These are phyloP conservation scores for Pythium dissimile DNA, from an alignment of 352 stramenopile genomes.

Conservation along the genomic window DNA sequence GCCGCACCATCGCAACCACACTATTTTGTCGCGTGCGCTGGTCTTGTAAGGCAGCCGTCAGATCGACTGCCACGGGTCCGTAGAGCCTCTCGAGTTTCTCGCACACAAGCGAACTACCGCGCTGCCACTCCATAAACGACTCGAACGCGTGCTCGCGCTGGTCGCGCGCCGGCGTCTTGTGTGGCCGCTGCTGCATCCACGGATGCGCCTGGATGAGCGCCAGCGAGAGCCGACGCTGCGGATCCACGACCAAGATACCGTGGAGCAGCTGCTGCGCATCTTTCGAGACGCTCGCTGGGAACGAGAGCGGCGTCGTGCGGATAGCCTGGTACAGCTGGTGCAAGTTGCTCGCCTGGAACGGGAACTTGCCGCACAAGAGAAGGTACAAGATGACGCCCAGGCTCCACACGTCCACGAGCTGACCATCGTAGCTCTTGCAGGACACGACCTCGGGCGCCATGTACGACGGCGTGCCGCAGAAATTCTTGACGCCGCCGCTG, in stretches of 20 bases:
- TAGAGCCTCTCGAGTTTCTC: conserved; percentile 22
- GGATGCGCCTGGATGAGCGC: conserved; percentile 29
- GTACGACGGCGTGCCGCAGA: conserved; percentile 74
- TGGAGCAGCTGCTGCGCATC: conserved; percentile 44
- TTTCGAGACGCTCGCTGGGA: conserved; percentile 27
- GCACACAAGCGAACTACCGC: conserved; percentile 7
- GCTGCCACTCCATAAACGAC: conserved; percentile 24
- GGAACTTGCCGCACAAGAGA: conserved; percentile 41
- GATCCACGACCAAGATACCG: conserved; percentile 39
- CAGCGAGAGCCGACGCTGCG: conserved; percentile 34
- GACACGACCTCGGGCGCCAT: conserved; percentile 75
- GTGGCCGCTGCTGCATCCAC: conserved; percentile 26
- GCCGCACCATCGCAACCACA: not conserved
- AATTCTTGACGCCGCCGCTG: conserved; percentile 50
- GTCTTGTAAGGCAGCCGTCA: not conserved
- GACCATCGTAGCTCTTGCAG: conserved; percentile 53
- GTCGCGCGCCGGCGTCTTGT: not conserved
- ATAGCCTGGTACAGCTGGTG: conserved; percentile 43
- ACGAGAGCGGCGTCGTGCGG: conserved; percentile 11
- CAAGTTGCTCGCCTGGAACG: conserved; percentile 85
- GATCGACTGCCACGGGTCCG: not conserved
- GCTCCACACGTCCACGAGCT: conserved; percentile 45
- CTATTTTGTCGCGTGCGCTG: not conserved
- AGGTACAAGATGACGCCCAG: conserved; percentile 58
- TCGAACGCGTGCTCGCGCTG: not conserved